Evolutionary conservation across 108 stramenopile species (phyloP).

Genomic region (Bacterosira constricta): DNA sequence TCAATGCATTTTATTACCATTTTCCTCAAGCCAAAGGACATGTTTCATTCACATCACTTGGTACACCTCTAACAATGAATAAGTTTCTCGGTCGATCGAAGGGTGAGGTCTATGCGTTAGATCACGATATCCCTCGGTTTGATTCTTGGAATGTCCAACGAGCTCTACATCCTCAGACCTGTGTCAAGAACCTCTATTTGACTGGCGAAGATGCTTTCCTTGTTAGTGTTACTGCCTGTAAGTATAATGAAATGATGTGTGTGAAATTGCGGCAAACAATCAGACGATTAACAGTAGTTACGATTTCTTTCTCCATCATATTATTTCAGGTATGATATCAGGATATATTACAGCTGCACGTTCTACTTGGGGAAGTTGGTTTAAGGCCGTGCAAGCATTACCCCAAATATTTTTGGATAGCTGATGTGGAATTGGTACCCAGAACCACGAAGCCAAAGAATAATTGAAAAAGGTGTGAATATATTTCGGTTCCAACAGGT

Average conservation of each 20-base stretch:
- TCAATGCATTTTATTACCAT: constrained; percentile 37
- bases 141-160: constrained; percentile 25
- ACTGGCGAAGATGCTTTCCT: constrained; percentile 26
- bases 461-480: too few species aligned
- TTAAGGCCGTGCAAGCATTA: background rate
- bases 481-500: too few species aligned
- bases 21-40: constrained; percentile 42
- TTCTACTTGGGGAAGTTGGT: constrained; percentile 13
- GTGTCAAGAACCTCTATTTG: constrained; percentile 17
- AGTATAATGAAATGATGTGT: too few species aligned
- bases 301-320: too few species aligned
- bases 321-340: too few species aligned
- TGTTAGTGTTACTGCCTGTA: constrained; percentile 22
- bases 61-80: constrained; percentile 55
- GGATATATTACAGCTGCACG: constrained; percentile 21
- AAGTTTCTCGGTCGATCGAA: constrained; percentile 38
- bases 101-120: constrained; percentile 39
- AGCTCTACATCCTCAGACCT: constrained; percentile 35
- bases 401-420: constrained; percentile 9
- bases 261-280: too few species aligned
- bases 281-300: too few species aligned
- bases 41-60: constrained; percentile 40
- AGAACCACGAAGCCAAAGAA: too few species aligned
- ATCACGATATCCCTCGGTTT: constrained; percentile 33
- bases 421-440: too few species aligned